These are phyloP conservation scores for Physcomitrellopsis africana DNA, from an alignment of 225 moss, liverwort and hornwort genomes.

Conservation along the genomic window DNA sequence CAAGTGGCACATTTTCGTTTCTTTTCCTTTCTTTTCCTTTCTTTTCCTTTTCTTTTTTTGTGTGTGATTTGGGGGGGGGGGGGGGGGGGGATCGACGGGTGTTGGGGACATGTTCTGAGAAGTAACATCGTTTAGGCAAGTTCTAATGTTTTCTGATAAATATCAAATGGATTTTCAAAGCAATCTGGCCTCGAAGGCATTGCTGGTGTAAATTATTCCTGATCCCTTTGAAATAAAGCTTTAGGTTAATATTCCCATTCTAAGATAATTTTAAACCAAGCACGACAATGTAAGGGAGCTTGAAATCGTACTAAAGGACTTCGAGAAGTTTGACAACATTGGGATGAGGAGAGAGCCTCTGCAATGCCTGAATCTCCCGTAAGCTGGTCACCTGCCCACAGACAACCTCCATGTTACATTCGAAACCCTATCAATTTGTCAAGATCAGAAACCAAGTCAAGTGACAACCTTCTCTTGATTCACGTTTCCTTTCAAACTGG, in stretches of 20 bases:
- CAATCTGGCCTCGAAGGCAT: background rate
- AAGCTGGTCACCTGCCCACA: conserved; percentile 82
- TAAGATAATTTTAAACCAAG: background rate
- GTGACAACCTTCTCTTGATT: fast-evolving
- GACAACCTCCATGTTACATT: conserved; percentile 10
- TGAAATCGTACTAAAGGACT: conserved; percentile 79
- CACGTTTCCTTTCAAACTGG: no score
- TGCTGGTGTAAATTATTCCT: background rate
- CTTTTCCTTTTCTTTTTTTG: no score
- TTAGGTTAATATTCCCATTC: no score
- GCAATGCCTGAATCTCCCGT: conserved; percentile 92
- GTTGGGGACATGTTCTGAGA: background rate
- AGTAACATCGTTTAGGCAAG: background rate
- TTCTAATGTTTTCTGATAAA: background rate
- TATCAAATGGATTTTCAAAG: background rate
- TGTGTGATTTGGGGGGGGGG: no score
- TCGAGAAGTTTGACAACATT: conserved; percentile 97
- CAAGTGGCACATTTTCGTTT: background rate
- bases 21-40: no score
- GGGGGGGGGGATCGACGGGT: no score
- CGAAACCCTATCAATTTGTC: background rate
- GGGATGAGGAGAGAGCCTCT: conserved; percentile 96
- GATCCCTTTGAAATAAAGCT: no score
- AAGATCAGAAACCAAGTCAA: background rate
- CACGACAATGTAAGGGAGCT: no score